Evolutionary conservation across 2,329 filamentous ascomycete species (phyloP).

Genomic region (Colletotrichum aenigma): DNA sequence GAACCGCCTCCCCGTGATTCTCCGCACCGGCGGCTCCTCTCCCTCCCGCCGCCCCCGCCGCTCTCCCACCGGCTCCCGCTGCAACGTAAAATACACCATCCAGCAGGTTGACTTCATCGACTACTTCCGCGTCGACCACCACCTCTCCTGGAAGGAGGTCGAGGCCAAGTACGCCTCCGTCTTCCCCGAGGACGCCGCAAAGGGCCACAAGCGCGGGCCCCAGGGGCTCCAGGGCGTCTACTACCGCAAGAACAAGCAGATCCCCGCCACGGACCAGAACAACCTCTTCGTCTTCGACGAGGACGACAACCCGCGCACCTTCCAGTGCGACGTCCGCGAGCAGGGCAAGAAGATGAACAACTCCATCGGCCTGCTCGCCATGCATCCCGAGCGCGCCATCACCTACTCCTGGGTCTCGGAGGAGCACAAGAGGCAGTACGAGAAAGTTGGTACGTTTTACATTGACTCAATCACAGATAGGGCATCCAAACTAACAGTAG

Average conservation of each 20-base stretch:
- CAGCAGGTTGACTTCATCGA: conserved; percentile 24
- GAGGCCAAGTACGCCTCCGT: conserved; percentile 21
- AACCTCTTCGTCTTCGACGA: conserved; percentile 23
- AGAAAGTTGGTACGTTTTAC: conserved; percentile 30
- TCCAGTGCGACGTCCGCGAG: conserved; percentile 25
- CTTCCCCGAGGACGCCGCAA: conserved; percentile 19
- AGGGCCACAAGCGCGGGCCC: conserved; percentile 20
- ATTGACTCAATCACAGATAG: background rate
- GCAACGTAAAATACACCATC: conserved; percentile 24
- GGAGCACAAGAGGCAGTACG: conserved; percentile 26
- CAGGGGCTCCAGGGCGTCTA: conserved; percentile 22
- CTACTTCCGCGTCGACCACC: conserved; percentile 22
- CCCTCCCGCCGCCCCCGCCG: conserved; percentile 16
- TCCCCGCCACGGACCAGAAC: conserved; percentile 17
- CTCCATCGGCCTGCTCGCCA: conserved; percentile 29
- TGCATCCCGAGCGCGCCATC: conserved; percentile 37
- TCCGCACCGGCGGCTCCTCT: conserved; percentile 1
- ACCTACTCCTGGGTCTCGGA: conserved; percentile 33
- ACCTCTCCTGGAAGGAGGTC: conserved; percentile 23
- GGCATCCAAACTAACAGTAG: background rate
- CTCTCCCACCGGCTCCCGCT: conserved; percentile 19
- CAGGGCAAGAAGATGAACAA: conserved; percentile 27
- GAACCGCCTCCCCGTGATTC: conserved; percentile 8
- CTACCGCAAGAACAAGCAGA: conserved; percentile 25
- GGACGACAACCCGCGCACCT: conserved; percentile 19